Evolutionary conservation across 257 asterid genomes (phyloP).

Genomic region (Solanum habrochaites): DNA sequence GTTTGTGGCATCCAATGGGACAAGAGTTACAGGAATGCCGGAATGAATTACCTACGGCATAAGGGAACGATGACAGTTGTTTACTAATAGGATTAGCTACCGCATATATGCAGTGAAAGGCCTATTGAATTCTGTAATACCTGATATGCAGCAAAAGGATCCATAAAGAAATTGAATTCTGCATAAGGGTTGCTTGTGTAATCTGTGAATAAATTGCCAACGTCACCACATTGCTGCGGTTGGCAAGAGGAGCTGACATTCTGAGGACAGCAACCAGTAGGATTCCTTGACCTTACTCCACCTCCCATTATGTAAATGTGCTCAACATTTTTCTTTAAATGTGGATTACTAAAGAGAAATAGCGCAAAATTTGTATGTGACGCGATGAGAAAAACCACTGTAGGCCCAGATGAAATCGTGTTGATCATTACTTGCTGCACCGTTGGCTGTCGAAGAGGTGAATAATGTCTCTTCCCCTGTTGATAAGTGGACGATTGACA

Average conservation of each 20-base stretch:
- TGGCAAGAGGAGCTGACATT: conserved; percentile 37
- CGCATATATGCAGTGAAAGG: neutral
- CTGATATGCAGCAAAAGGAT: conserved; percentile 96
- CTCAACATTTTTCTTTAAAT: conserved; percentile 51
- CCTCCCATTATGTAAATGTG: conserved; percentile 89
- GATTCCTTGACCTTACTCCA: conserved; percentile 56
- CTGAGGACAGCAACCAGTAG: conserved; percentile 61
- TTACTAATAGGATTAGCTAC: neutral
- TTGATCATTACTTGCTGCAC: conserved; percentile 65
- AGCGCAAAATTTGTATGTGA: conserved; percentile 51
- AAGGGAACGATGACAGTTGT: neutral
- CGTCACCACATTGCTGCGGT: conserved; percentile 57
- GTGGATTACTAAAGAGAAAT: conserved; percentile 64
- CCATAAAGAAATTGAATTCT: conserved; percentile 74
- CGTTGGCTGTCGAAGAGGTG: conserved; percentile 71
- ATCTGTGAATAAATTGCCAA: conserved; percentile 58
- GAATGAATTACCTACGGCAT: conserved; percentile 64
- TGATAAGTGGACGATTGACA: neutral
- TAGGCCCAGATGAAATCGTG: conserved; percentile 60
- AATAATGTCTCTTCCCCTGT: conserved; percentile 62
- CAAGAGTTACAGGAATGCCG: conserved; percentile 68
- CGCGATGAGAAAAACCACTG: conserved; percentile 48
- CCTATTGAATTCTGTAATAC: conserved; percentile 10
- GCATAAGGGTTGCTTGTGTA: conserved; percentile 68
- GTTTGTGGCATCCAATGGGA: conserved; percentile 90